Conservation (phyloP, 441 rosid species). For the Melastoma candidum region DNA sequence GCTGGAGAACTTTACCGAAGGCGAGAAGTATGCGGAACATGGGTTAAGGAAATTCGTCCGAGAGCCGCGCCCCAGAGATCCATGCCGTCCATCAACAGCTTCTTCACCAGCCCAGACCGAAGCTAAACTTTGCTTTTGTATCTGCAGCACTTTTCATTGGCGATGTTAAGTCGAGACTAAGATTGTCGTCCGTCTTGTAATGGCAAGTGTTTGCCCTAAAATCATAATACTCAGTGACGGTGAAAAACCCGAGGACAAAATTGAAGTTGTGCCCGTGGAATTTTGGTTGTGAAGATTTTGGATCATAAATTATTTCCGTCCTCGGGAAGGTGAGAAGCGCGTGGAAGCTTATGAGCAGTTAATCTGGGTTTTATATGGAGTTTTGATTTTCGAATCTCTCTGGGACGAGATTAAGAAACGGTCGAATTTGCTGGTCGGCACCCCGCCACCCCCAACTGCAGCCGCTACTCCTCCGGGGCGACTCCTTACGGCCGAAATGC, state of each 20-base stretch:
- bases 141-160: too few relatives aligned
- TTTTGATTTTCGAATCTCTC: neutral
- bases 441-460: slow-evolving; percentile 5
- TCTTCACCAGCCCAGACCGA: slow-evolving; percentile 69
- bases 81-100: slow-evolving; percentile 79
- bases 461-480: slow-evolving; percentile 7
- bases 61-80: slow-evolving; percentile 52
- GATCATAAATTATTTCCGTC: too few relatives aligned
- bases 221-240: too few relatives aligned
- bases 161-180: too few relatives aligned
- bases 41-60: slow-evolving; percentile 62
- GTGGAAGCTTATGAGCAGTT: too few relatives aligned
- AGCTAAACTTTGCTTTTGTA: neutral
- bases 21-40: slow-evolving; percentile 70
- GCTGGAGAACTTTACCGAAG: slow-evolving; percentile 77
- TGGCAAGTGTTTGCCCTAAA: too few relatives aligned
- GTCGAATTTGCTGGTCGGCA: neutral
- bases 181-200: too few relatives aligned
- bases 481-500: slow-evolving; percentile 21
- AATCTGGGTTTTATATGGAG: too few relatives aligned
- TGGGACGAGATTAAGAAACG: neutral
- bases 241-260: too few relatives aligned
- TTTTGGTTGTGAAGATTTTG: too few relatives aligned
- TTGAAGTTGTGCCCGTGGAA: too few relatives aligned
- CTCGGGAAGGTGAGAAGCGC: too few relatives aligned